Conservation (phyloP, 352 stramenopile genomes). For the Phytophthora cryptogea region DNA sequence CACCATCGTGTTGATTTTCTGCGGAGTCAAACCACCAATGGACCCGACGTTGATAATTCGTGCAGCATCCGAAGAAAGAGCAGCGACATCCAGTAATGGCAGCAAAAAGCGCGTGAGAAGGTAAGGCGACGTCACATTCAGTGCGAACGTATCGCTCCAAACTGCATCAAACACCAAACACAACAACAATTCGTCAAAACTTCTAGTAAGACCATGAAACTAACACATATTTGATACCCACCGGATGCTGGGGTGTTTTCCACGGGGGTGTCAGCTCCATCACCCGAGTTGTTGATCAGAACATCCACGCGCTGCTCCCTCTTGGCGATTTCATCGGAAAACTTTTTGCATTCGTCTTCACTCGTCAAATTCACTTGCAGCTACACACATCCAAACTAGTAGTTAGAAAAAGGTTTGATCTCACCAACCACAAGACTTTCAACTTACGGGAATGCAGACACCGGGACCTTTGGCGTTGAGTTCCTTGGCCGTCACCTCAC, state of each 20-base stretch:
- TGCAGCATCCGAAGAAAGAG: slow-evolving; percentile 46
- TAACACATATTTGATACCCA: slow-evolving; percentile 2
- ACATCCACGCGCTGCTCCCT: slow-evolving; percentile 84
- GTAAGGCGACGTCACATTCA: slow-evolving; percentile 96
- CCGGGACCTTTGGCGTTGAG: slow-evolving; percentile 60
- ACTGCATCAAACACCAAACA: slow-evolving; percentile 38
- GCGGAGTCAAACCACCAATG: slow-evolving; percentile 75
- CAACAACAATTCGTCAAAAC: slow-evolving; percentile 12
- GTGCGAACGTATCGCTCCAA: slow-evolving; percentile 91
- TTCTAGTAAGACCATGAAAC: neutral
- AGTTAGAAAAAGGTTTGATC: too few species aligned
- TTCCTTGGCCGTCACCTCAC: slow-evolving; percentile 65
- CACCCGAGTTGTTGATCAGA: slow-evolving; percentile 93
- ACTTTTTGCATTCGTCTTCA: slow-evolving; percentile 35
- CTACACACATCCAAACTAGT: too few species aligned
- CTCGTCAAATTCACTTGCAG: slow-evolving; percentile 36
- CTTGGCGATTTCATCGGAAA: slow-evolving; percentile 76
- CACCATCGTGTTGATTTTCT: slow-evolving; percentile 90
- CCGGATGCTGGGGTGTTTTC: slow-evolving; percentile 49
- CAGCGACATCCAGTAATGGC: slow-evolving; percentile 84
- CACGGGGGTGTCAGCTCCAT: slow-evolving; percentile 21
- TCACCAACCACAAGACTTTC: too few species aligned
- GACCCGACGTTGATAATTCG: slow-evolving; percentile 83
- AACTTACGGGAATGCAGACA: slow-evolving; percentile 58
- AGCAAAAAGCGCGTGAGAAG: slow-evolving; percentile 92